Conservation (phyloP, 106 monocot species). For the Platanthera guangdongensis region DNA sequence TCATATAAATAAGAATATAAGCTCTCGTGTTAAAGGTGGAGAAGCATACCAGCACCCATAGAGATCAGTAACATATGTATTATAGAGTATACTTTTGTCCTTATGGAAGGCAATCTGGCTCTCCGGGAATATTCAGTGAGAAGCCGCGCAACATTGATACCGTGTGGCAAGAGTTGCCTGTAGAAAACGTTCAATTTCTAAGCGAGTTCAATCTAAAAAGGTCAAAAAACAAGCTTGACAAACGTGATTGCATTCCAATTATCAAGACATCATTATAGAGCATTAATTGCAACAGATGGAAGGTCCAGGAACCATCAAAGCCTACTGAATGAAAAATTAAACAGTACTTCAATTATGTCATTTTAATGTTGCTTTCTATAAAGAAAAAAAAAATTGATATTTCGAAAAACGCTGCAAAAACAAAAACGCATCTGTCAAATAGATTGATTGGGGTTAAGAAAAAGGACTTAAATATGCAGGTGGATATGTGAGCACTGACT, state of each 20-base stretch:
- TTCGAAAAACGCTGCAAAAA: neutral
- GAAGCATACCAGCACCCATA: slow-evolving; percentile 78
- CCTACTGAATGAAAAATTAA: too few species aligned
- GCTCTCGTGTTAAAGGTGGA: neutral
- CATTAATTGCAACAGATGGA: neutral
- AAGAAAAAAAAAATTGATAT: neutral
- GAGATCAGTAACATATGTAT: slow-evolving; percentile 57
- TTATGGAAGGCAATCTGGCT: slow-evolving; percentile 53
- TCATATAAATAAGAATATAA: too few species aligned
- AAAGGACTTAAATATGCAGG: neutral
- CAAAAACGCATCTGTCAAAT: too few species aligned
- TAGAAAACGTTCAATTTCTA: slow-evolving; percentile 15
- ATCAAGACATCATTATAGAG: too few species aligned
- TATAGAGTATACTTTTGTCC: slow-evolving; percentile 73
- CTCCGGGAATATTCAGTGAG: slow-evolving; percentile 51
- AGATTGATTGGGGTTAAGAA: too few species aligned
- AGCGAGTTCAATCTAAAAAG: neutral
- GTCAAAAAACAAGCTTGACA: neutral
- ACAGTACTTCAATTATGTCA: too few species aligned
- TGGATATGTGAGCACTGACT: neutral
- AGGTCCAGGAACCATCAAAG: neutral
- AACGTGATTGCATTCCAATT: too few species aligned
- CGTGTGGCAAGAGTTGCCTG: slow-evolving; percentile 77
- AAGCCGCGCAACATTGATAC: slow-evolving; percentile 44
- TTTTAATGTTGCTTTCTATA: neutral